These are phyloP conservation scores for Debaryomyces hansenii DNA, from an alignment of 805 yeast species.

Conservation along the genomic window DNA sequence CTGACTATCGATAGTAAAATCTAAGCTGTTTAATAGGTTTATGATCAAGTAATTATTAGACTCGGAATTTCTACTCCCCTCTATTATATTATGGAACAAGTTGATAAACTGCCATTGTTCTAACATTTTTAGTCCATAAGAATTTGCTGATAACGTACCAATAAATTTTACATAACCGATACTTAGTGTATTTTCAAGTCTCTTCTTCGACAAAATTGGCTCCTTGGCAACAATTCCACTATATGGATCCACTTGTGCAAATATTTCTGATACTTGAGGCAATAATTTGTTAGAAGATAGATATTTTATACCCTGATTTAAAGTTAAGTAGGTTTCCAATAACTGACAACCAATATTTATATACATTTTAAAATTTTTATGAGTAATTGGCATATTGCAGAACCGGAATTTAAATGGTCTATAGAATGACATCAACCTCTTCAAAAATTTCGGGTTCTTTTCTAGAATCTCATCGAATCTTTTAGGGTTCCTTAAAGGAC, in stretches of 20 bases:
- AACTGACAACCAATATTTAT: conserved; percentile 75
- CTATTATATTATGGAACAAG: conserved; percentile 70
- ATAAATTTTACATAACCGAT: conserved; percentile 77
- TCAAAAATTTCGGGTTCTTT: conserved; percentile 80
- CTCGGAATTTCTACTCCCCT: conserved; percentile 34
- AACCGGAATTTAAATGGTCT: conserved; percentile 90
- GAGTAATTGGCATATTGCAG: conserved; percentile 42
- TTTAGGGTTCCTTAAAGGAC: conserved; percentile 73
- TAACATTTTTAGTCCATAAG: conserved; percentile 65
- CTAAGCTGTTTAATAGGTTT: conserved; percentile 60
- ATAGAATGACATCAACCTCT: conserved; percentile 79
- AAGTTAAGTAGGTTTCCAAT: conserved; percentile 60
- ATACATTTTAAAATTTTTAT: conserved; percentile 47
- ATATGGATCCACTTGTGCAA: conserved; percentile 80
- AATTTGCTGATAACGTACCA: conserved; percentile 64
- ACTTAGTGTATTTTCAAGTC: conserved; percentile 65
- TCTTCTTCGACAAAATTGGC: conserved; percentile 64
- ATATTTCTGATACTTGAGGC: conserved; percentile 85
- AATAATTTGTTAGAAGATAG: conserved; percentile 72
- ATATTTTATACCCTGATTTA: conserved; percentile 65
- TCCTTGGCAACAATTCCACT: conserved; percentile 73
- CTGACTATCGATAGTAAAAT: conserved; percentile 61
- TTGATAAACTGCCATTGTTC: conserved; percentile 85
- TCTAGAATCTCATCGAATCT: conserved; percentile 73
- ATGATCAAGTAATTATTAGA: conserved; percentile 53